These are phyloP conservation scores for Colletotrichum magnum DNA, from an alignment of 2,329 filamentous ascomycete species.

Conservation along the genomic window DNA sequence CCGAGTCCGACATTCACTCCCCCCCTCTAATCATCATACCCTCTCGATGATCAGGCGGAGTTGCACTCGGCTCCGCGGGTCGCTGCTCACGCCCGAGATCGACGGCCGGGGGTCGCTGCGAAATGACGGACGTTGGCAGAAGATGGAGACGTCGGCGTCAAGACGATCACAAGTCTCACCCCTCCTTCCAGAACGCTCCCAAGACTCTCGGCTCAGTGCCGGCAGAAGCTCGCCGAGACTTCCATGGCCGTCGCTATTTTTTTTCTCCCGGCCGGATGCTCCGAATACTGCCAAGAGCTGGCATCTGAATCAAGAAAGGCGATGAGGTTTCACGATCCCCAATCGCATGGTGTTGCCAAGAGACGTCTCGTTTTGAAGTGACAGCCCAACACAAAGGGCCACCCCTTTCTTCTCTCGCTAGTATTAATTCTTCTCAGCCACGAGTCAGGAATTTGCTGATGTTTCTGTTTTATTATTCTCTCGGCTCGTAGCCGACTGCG, in stretches of 20 bases:
- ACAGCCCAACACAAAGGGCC: constrained; percentile 10
- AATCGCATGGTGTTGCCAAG: constrained; percentile 19
- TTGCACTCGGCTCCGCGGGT: constrained; percentile 12
- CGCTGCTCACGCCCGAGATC: constrained; percentile 19
- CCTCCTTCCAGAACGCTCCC: constrained; percentile 3
- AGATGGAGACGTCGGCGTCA: neutral
- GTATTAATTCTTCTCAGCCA: neutral
- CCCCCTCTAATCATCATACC: too few species aligned
- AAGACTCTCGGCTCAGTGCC: constrained; percentile 14
- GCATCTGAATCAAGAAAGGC: constrained; percentile 20
- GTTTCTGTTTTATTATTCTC: neutral
- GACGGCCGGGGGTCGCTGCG: constrained; percentile 3
- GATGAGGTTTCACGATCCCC: constrained; percentile 33
- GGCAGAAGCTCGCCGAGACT: constrained; percentile 7
- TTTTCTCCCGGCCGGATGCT: neutral
- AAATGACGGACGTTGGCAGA: constrained; percentile 8
- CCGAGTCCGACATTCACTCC: neutral
- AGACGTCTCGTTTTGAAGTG: constrained; percentile 16
- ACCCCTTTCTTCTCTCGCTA: neutral
- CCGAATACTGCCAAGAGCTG: constrained; percentile 17
- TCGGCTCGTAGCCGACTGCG: neutral
- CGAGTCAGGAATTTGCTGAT: constrained; percentile 21
- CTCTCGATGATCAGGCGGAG: neutral
- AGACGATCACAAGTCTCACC: neutral
- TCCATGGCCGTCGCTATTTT: neutral